Evolutionary conservation across 2,329 filamentous ascomycete species (phyloP).

Genomic region (Ophiocordyceps unilateralis): DNA sequence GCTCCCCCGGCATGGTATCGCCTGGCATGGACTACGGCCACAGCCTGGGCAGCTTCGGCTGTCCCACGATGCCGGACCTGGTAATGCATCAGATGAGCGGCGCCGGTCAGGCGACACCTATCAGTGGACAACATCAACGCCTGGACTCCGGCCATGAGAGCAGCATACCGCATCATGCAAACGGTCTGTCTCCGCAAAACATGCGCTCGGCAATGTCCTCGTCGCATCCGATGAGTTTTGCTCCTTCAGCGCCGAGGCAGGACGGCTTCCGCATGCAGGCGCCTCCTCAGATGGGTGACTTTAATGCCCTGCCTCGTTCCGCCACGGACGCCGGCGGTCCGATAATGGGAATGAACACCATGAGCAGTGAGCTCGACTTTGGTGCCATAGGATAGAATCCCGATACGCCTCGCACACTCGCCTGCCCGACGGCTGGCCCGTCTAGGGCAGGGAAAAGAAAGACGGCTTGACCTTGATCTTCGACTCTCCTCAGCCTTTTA

Average conservation of each 20-base stretch:
- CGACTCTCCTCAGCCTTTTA: too few species aligned
- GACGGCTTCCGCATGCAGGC: slow-evolving; percentile 14
- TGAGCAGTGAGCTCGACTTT: slow-evolving; percentile 13
- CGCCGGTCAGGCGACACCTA: slow-evolving; percentile 6
- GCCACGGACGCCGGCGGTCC: slow-evolving; percentile 17
- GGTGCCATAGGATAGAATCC: slow-evolving; percentile 3
- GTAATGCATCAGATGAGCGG: slow-evolving; percentile 31
- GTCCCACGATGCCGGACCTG: slow-evolving; percentile 32
- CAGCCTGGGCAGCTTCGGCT: slow-evolving; percentile 23
- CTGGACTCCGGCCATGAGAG: slow-evolving; percentile 13
- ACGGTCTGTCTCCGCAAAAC: slow-evolving; percentile 6
- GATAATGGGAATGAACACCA: slow-evolving; percentile 12
- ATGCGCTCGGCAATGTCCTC: slow-evolving; percentile 11
- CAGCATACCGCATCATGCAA: slow-evolving; percentile 11
- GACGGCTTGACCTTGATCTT: not conserved
- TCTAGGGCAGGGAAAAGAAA: not conserved
- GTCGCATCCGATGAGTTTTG: slow-evolving; percentile 12
- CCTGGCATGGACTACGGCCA: slow-evolving; percentile 32
- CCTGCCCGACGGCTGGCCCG: not conserved
- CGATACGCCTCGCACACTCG: not conserved
- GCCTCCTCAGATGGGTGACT: slow-evolving; percentile 20
- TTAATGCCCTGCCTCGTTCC: slow-evolving; percentile 29
- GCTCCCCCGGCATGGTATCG: slow-evolving; percentile 36
- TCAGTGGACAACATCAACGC: slow-evolving; percentile 7
- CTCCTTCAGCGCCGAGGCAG: slow-evolving; percentile 12